Base-by-base conservation (phyloP, 768 basidiomycete genomes). In the Amanita phalloides region DNA sequence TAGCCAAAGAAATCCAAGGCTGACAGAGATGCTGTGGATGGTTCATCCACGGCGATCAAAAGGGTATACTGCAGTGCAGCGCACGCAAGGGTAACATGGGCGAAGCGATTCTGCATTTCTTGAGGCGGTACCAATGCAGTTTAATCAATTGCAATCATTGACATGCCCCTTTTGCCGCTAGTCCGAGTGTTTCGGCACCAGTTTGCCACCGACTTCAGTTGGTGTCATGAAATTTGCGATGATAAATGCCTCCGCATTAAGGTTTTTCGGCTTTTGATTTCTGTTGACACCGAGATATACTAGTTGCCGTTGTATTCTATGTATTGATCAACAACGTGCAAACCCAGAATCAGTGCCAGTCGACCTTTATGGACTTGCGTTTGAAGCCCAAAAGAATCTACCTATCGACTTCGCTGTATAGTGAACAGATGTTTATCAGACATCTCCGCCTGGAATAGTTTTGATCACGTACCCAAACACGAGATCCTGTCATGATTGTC, bases 391-490 rank as follows among this genome's bases (percentile, higher is more conserved):
- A 21, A 11, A 13, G 17, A 8, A 8, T 49, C 55, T 60, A 66
- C 47, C 65, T 57, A 65, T 72, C 71, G 53, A 72, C 71, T 64
- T 72, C 71, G 48, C 71, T 71, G 56, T 21, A 13, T 10, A 55
- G 23, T 17, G n/a, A 26, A 49, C 53, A 39, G 25, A 48, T 43
- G n/a, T 45, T 33, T 45, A 8, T 43, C 45, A 47, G 39, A 43
- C 26, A 17, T 10, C 26, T 46, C 46, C 46, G 10, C 21, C 21
- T 36, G 17, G 11, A 49, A 11, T 4, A 26, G 10, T 20, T 11
- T 14, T 48, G 45, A 43, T 46, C 53, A 82, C 90, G 60, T 76
- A 90, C 82, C 93, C 93, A 64, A 96, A 95, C 63, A 96, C 93
- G 56, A 95, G 79, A 74, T 96, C 85, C 81, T 81, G 54, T 1